Base-by-base conservation (phyloP, 768 basidiomycete genomes). In the Cystofilobasidium ferigula region DNA sequence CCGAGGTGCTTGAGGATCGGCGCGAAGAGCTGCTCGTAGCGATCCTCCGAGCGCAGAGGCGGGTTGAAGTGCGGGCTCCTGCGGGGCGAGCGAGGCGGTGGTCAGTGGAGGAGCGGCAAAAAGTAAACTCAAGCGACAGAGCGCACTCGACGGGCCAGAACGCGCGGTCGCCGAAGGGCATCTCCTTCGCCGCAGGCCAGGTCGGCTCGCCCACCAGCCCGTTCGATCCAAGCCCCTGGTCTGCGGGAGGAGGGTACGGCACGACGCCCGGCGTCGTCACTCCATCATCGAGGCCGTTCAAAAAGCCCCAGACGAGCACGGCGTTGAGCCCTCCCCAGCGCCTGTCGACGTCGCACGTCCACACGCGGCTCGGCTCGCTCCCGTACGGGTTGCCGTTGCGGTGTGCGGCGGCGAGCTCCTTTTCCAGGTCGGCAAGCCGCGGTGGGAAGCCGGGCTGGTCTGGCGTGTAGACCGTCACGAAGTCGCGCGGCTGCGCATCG, bases 21-120 rank as follows among this genome's bases (percentile, higher is more conserved):
- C 12, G 59, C 45, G 12, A 63, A 38, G 13, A 69, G 57, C 38
- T 61, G 36, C 6, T 60, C 14, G 30, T 59, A 14, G 12, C 68
- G 57, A n/a, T 63, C 68, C 32, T 69, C 68, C 2, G 68, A 51
- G 13, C 36, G 4, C 16, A 69, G 61, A 2, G 68, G 68, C 16
- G 62, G 68, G 62, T 69, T 64, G 42, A 69, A 69, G 53, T 69
- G 68, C 53, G 63, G 62, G 22, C 43, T 48, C 36, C 45, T 60
- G 14, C 22, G 13, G 1, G n/a, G n/a, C 18, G 26, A 32, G 18
- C 36, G 47, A 32, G 40, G 10, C 4, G 24, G 42, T 20, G 35
- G n/a, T 57, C 56, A 36, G 35, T 14, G 54, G 4, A 57, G 20
- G 10, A 57, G 20, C 14, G 28, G 54, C 30, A 26, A 20, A 16